Base-by-base conservation (phyloP, 192 early-diverging fungal species). In the Phycomyces nitens region DNA sequence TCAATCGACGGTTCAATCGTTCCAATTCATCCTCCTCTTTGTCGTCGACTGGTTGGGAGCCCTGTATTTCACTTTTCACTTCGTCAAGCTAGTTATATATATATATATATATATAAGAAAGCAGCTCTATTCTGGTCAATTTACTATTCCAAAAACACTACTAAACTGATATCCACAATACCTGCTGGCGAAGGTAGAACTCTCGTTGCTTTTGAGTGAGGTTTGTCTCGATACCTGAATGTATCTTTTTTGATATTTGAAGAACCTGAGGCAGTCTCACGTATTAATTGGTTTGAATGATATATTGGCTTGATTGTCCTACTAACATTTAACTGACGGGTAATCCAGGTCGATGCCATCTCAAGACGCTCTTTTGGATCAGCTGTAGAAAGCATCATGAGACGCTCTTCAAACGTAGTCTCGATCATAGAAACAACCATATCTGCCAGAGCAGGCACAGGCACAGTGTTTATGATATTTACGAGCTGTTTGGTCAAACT, bases 181-280 rank as follows among this genome's bases (percentile, higher is more conserved):
- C 84, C 74, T 93, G 92, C 64, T 94, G 84, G 5, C 90, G 76
- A 44, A 94, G 73, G 60, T 90, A 83, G 53, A 85, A 89, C 65
- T 94, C 92, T 29, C 88, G 77, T 54, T 92, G 92, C 70, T 92
- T 91, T 65, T 89, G 86, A 52, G 80, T 87, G 9, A 92, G 72
- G 68, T 90, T 89, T 42, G 81, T 85, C 68, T 90, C 88, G n/a
- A 92, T 84, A 21, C 77, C 86, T 8, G 84, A 78, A 60, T 89
- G 88, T 24, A 92, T 79, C 73, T 92, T 82, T 75, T 89, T 85
- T 23, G 86, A 85, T 15, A 94, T 91, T 63, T 87, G 89, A n/a
- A 92, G 71, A 0, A 91, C 84, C 76, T 92, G 79, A 38, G 47
- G 1, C 6, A 34, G 22, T 6, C 16, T 38, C 21, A 51, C 0